phyloP scores from a whole-genome alignment of 1,284 basidiomycete species.

The Boletellus dicymbophilus region DNA sequence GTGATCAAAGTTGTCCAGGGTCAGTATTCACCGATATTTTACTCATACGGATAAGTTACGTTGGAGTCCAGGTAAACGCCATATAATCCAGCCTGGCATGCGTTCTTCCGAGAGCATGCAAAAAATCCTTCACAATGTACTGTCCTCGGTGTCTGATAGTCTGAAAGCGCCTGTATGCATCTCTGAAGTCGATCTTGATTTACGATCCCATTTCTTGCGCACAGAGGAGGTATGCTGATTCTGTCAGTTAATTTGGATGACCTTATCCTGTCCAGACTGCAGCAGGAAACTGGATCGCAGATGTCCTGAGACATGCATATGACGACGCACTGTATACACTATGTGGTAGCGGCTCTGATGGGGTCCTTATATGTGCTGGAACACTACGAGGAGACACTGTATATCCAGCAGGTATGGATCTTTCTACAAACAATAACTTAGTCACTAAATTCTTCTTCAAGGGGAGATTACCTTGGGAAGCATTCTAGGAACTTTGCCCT shows the following conservation, averaged over 20 bases:
- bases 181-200: constrained; percentile 70
- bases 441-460: constrained; percentile 27
- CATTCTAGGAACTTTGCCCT: constrained; percentile 86
- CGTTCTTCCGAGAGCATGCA: constrained; percentile 61
- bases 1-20: constrained; percentile 69
- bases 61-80: constrained; percentile 56
- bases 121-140: constrained; percentile 62
- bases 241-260: background rate
- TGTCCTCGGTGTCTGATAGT: constrained; percentile 72
- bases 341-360: constrained; percentile 68
- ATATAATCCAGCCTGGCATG: constrained; percentile 60
- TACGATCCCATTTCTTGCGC: constrained; percentile 76
- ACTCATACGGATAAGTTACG: background rate
- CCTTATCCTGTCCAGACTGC: constrained; percentile 54
- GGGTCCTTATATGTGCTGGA: constrained; percentile 83
- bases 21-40: constrained; percentile 20
- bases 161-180: constrained; percentile 77
- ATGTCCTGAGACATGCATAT: constrained; percentile 84
- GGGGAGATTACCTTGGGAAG: constrained; percentile 82
- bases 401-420: constrained; percentile 74
- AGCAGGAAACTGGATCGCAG: constrained; percentile 88
- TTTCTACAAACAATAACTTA: background rate
- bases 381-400: constrained; percentile 85
- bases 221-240: constrained; percentile 55
- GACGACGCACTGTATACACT: constrained; percentile 74